These are phyloP conservation scores for Cystobasidium onofrii DNA, from an alignment of 768 basidiomycete species.

Conservation along the genomic window DNA sequence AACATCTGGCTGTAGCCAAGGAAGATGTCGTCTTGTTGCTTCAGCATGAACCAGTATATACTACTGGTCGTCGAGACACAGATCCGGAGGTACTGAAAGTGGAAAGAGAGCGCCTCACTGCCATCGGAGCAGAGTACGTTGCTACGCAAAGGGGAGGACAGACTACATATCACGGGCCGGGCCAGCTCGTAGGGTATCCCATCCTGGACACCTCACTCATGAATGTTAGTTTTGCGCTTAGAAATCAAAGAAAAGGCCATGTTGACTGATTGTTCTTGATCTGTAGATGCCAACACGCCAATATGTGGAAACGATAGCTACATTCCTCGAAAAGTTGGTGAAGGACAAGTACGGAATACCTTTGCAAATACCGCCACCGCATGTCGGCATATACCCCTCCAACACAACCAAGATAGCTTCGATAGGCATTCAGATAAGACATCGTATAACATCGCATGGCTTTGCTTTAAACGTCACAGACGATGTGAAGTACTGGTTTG, in stretches of 20 bases:
- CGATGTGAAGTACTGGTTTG: conserved; percentile 78
- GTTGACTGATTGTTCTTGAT: neutral
- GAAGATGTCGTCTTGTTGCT: conserved; percentile 60
- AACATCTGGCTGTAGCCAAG: conserved; percentile 49
- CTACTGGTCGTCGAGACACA: conserved; percentile 79
- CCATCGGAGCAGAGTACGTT: conserved; percentile 79
- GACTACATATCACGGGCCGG: conserved; percentile 93
- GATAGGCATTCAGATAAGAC: conserved; percentile 92
- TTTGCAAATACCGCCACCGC: conserved; percentile 56
- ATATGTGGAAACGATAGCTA: conserved; percentile 78
- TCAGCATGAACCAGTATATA: conserved; percentile 90
- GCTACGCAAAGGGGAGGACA: conserved; percentile 78
- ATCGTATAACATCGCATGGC: conserved; percentile 87
- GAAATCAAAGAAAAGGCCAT: neutral
- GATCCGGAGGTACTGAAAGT: conserved; percentile 42
- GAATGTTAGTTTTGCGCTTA: conserved; percentile 52
- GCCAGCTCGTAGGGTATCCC: conserved; percentile 92
- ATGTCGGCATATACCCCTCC: conserved; percentile 84
- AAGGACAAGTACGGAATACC: conserved; percentile 48
- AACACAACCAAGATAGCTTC: conserved; percentile 78
- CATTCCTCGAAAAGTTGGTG: conserved; percentile 57
- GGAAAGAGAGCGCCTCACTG: conserved; percentile 54
- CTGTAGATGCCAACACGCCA: conserved; percentile 55
- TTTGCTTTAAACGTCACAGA: conserved; percentile 82
- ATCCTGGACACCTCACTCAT: conserved; percentile 78